Percentiles rank a stretch among this genome's conserved stretches.
phyloP scores from a whole-genome alignment of 2,329 filamentous ascomycete genomes.

The Periconia sp. region DNA sequence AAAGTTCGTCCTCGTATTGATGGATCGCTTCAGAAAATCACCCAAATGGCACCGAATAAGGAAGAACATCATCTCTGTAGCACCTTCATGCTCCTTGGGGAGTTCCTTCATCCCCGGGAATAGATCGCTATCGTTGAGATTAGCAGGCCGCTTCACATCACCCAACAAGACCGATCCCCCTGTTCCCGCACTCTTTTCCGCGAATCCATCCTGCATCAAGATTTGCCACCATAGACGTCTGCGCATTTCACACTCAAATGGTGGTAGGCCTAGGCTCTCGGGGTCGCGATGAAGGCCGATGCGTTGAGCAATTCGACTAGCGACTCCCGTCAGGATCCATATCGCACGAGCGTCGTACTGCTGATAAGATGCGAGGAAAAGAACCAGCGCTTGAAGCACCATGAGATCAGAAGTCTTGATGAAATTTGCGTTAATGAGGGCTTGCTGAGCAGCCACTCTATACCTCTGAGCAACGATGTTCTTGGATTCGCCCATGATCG shows the following conservation, averaged over 20 bases:
- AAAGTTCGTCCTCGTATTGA: conserved; percentile 20
- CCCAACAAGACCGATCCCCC: conserved; percentile 51
- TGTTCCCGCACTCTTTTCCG: conserved; percentile 60
- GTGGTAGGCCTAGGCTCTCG: conserved; percentile 56
- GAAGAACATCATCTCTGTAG: conserved; percentile 59
- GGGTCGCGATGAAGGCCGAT: conserved; percentile 68
- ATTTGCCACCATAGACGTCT: conserved; percentile 64
- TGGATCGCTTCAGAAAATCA: conserved; percentile 41
- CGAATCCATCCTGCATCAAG: conserved; percentile 64
- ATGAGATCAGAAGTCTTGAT: conserved; percentile 70
- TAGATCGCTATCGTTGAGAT: conserved; percentile 60
- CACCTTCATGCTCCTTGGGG: conserved; percentile 48
- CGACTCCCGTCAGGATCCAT: conserved; percentile 69
- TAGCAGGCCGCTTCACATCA: conserved; percentile 57
- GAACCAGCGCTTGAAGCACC: conserved; percentile 69
- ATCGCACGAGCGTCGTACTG: conserved; percentile 59
- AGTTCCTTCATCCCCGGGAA: conserved; percentile 51
- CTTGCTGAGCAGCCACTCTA: conserved; percentile 66
- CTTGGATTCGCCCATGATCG: conserved; percentile 62
- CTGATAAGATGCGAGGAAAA: conserved; percentile 63
- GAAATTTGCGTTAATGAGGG: conserved; percentile 70
- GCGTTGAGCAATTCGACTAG: conserved; percentile 65
- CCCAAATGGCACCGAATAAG: conserved; percentile 51
- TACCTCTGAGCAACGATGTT: conserved; percentile 59
- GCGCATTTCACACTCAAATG: conserved; percentile 66